Evolutionary conservation across 805 yeast genomes (phyloP), one percentile per base, ranked within the genome.

Genomic region (Wickerhamomyces alni): DNA sequence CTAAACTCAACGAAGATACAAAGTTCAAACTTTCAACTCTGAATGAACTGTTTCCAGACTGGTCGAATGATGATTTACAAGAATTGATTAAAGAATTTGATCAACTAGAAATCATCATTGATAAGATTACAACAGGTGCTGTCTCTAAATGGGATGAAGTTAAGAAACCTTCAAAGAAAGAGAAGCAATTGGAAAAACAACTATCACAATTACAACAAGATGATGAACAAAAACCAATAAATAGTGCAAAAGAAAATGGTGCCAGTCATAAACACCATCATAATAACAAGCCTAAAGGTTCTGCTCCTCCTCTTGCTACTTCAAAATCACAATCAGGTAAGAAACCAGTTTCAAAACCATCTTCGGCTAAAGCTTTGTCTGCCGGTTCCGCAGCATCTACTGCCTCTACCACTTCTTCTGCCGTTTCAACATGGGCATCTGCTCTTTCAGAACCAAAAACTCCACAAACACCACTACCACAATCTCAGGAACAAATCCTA

Each of bases 101-200:
- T 46, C 88, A 84, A 58, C 69, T 88, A 50, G 94, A 83, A 57
- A 72, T 75, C 33, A 86, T 93, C 48, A 82, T 87, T 47, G 89
- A 83, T 57, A 81, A 87, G 61, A 89, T 93, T 63, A 81, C 94
- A 41, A 85, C 87, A 45, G 95, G 96, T 49, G 83, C 84, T 54
- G 94, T 87, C 29, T 74, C 83, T 50, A 87, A 84, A 63, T 91
- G 98, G 96, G 97, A 87, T 58, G 93, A 89, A 52, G 95, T 87
- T 47, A 81, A 80, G 63, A 84, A 69, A 53, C 72, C 72, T 22
- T 54, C 74, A 34, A 83, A 80, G 61, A 75, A 74, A 72, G 65
- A 76, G 62, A 67, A 68, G 58, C 59, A 67, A 65, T 65, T 59
- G 48, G 40, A 47, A 25, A 43, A 46, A 38, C 48, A 42, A 33